Evolutionary conservation across 306 rosid species (phyloP), one percentile per base, ranked within the genome.

Genomic region (Gillenia trifoliata): DNA sequence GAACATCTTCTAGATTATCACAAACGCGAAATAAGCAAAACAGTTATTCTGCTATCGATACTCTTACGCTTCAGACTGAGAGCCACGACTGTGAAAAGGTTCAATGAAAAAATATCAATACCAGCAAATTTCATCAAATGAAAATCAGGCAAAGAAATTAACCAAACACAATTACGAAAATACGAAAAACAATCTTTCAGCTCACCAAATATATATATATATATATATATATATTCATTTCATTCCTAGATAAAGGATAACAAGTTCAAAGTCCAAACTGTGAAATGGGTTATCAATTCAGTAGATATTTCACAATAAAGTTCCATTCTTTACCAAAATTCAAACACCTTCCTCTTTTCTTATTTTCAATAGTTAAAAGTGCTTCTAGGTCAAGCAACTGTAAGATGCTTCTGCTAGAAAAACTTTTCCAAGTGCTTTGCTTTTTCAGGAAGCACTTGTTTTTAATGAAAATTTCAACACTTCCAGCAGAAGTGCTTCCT

Each of bases 41-140:
- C 47, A n/a, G 26, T 64, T 54, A 70, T 70, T 62, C 76, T 2
- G 52, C 47, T 17, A 70, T 49, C 67, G 62, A n/a, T 56, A 65
- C 23, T 77, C 76, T 64, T 66, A 45, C 64, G 41, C 79, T 72
- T 49, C 68, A 25, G 62, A 75, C 13, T 30, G 28, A 41, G 68
- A 73, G 62, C 72, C 50, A 47, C 43, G 64, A 71, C 86, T 75
- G 75, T 22, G 56, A 41, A 75, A 80, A 33, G 54, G 71, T 78
- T 73, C 25, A 74, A 64, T 56, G 30, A 12, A 64, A 20, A 17
- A 79, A 65, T 43, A 65, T 63, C 20, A 64, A 17, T 8, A 71
- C 47, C 26, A 78, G 19, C 33, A 64, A 74, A 64, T 30, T 62
- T 63, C 72, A 38, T 15, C 8, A 29, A 8, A 78, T 5, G 41